Conservation (phyloP, 2,329 filamentous ascomycete genomes). For the Fusarium torreyae region DNA sequence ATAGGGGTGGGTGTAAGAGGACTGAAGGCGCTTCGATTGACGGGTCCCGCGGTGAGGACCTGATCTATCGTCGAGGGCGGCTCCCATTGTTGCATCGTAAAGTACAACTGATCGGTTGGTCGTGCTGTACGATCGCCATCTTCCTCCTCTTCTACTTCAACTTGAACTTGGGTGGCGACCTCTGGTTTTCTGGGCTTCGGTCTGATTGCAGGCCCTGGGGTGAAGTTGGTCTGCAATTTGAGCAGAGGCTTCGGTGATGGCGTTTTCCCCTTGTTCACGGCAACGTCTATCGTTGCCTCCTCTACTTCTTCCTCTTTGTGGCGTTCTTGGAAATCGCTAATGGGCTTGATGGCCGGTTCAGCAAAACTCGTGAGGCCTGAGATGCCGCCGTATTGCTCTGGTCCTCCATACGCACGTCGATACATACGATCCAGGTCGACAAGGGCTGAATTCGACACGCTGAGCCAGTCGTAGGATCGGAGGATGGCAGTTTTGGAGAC, state of each 20-base stretch:
- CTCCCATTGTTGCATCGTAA: constrained; percentile 51
- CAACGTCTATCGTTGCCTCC: constrained; percentile 43
- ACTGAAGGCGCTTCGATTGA: constrained; percentile 43
- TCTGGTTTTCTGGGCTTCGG: constrained; percentile 34
- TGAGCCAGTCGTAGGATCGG: constrained; percentile 71
- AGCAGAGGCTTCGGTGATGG: constrained; percentile 53
- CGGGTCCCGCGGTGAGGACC: constrained; percentile 54
- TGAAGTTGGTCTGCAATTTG: constrained; percentile 63
- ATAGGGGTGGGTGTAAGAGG: constrained; percentile 43
- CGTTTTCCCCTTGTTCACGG: constrained; percentile 47
- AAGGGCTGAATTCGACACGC: constrained; percentile 65
- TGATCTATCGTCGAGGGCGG: constrained; percentile 61
- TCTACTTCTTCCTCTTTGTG: constrained; percentile 47
- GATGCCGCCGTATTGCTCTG: constrained; percentile 62
- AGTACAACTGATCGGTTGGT: constrained; percentile 52
- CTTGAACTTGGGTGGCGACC: background rate
- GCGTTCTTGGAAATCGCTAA: constrained; percentile 41
- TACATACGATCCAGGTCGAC: constrained; percentile 71
- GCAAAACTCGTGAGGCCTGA: constrained; percentile 52
- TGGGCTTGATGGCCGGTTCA: constrained; percentile 45
- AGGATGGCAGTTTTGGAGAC: constrained; percentile 67
- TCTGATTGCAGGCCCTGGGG: constrained; percentile 22
- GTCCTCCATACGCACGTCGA: constrained; percentile 68
- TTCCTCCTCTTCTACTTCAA: constrained; percentile 50
- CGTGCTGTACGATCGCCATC: constrained; percentile 58